These are phyloP conservation scores for Isabelozyma rhagii DNA, from an alignment of 805 yeast genomes.

Conservation along the genomic window DNA sequence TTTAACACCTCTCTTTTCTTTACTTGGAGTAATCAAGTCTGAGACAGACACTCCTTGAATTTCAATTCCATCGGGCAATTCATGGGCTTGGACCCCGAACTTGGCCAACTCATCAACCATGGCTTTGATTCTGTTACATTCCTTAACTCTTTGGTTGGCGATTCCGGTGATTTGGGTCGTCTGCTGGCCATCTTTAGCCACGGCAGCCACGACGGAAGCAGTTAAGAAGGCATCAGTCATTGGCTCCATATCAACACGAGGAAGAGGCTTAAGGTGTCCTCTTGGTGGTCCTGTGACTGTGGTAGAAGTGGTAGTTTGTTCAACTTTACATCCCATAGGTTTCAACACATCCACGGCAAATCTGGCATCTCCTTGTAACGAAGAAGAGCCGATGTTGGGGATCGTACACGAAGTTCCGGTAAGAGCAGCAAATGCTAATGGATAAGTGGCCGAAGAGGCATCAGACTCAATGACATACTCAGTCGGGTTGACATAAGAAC, in stretches of 20 bases:
- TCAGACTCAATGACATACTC: constrained; percentile 93
- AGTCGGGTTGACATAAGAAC: constrained; percentile 71
- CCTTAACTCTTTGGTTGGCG: constrained; percentile 97
- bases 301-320: constrained; percentile 79
- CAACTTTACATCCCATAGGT: constrained; percentile 94
- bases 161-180: constrained; percentile 87
- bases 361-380: constrained; percentile 95
- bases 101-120: constrained; percentile 87
- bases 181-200: constrained; percentile 35
- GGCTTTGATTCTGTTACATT: constrained; percentile 93
- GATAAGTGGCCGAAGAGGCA: constrained; percentile 97
- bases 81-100: constrained; percentile 84
- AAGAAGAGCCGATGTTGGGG: constrained; percentile 89
- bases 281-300: constrained; percentile 86
- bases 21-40: constrained; percentile 52
- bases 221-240: constrained; percentile 99
- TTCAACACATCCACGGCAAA: constrained; percentile 89
- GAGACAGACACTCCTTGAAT: constrained; percentile 64
- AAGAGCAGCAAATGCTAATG: constrained; percentile 94
- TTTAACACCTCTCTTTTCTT: constrained; percentile 54
- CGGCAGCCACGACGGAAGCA: constrained; percentile 96
- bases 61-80: constrained; percentile 89
- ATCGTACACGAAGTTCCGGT: constrained; percentile 90
- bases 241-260: constrained; percentile 94
- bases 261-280: constrained; percentile 66